phyloP scores from a whole-genome alignment of 169 alveolate species.

The Miamiensis avidus region DNA sequence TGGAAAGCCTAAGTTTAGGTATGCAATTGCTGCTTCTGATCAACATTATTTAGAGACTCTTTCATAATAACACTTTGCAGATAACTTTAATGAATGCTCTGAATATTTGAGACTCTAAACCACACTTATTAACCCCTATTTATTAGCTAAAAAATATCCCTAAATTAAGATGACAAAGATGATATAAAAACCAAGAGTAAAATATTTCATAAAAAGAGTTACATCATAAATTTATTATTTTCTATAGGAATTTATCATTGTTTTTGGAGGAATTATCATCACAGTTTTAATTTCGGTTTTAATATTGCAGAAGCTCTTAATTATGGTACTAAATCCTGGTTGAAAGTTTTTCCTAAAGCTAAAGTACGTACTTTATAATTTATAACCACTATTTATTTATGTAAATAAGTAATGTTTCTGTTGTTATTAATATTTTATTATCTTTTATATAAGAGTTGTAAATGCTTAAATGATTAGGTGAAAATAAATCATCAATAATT shows the following conservation, averaged over 20 bases:
- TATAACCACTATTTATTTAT: too few species aligned
- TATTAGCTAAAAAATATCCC: conserved; percentile 79
- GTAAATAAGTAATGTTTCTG: not conserved
- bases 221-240: too few species aligned
- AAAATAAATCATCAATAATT: not conserved
- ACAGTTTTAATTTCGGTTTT: conserved; percentile 93
- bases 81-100: conserved; percentile 60
- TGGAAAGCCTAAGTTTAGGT: conserved; percentile 95
- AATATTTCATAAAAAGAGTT: too few species aligned
- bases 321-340: conserved; percentile 90
- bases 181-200: conserved; percentile 86
- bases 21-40: conserved; percentile 86
- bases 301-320: conserved; percentile 97
- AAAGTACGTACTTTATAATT: not conserved
- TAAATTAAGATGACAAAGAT: conserved; percentile 66
- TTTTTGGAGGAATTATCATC: conserved; percentile 91
- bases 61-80: conserved; percentile 56
- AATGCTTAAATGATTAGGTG: not conserved
- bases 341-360: conserved; percentile 52
- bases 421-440: too few species aligned
- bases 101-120: conserved; percentile 73
- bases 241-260: conserved; percentile 78
- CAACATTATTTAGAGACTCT: conserved; percentile 86
- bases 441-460: not conserved
- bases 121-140: conserved; percentile 88